Percentiles rank a stretch among this genome's conserved stretches.
Evolutionary conservation across 306 rosid genomes (phyloP).

Genomic region (Hippophae gyantsensis): DNA sequence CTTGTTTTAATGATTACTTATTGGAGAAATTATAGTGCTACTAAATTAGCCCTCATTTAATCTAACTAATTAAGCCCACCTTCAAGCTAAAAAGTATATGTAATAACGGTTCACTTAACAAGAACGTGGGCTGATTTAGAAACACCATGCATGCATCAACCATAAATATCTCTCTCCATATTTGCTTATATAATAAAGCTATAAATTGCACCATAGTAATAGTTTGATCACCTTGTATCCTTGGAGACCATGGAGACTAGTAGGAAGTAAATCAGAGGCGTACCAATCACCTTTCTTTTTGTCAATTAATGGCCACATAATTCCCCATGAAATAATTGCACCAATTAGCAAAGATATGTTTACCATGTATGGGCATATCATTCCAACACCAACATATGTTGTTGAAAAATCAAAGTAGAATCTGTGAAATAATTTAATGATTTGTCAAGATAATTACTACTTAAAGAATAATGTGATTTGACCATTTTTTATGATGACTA

Average conservation of each 20-base stretch:
- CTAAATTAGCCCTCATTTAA: no score
- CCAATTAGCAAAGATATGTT: constrained; percentile 57
- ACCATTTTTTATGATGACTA: no score
- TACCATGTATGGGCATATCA: constrained; percentile 60
- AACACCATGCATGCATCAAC: no score
- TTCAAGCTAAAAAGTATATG: no score
- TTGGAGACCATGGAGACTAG: constrained; percentile 59
- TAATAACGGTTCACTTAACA: no score
- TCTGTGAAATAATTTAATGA: constrained; percentile 16
- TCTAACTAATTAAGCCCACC: no score
- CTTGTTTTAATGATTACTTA: background rate
- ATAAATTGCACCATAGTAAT: background rate
- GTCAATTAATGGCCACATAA: constrained; percentile 61
- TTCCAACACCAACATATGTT: constrained; percentile 70
- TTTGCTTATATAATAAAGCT: no score
- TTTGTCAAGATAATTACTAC: no score
- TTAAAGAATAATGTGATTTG: no score
- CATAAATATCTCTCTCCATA: no score
- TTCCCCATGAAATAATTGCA: constrained; percentile 60
- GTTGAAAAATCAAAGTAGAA: constrained; percentile 68
- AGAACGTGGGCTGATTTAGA: no score
- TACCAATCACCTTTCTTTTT: constrained; percentile 60
- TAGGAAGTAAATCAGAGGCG: constrained; percentile 23
- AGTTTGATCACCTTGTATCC: constrained; percentile 44
- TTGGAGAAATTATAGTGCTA: background rate